Evolutionary conservation across 108 stramenopile species (phyloP).

Genomic region (Mediolabrus comicus): DNA sequence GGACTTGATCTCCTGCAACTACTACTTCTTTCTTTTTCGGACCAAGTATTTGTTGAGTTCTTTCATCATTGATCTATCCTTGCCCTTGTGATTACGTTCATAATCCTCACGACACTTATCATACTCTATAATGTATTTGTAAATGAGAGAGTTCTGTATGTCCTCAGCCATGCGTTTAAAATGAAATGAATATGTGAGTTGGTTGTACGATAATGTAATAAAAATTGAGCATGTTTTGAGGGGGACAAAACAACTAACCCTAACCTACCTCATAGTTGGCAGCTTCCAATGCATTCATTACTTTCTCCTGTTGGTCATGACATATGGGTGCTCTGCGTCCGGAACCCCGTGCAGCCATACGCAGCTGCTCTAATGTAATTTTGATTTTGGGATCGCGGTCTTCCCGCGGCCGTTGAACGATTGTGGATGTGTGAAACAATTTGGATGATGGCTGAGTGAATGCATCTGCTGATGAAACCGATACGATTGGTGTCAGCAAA

Average conservation of each 20-base stretch:
- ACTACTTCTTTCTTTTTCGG: slow-evolving; percentile 30
- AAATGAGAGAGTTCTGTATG: slow-evolving; percentile 56
- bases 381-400: slow-evolving; percentile 48
- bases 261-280: slow-evolving; percentile 52
- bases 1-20: neutral
- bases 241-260: neutral
- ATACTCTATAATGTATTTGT: slow-evolving; percentile 77
- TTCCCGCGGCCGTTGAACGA: slow-evolving; percentile 6
- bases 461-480: neutral
- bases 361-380: slow-evolving; percentile 74
- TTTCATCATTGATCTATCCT: slow-evolving; percentile 24
- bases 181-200: no score
- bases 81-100: slow-evolving; percentile 29
- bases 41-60: slow-evolving; percentile 45
- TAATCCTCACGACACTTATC: slow-evolving; percentile 53
- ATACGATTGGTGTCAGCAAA: neutral
- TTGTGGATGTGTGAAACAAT: slow-evolving; percentile 5
- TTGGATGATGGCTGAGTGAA: neutral
- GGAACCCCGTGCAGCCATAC: slow-evolving; percentile 67
- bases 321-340: slow-evolving; percentile 48
- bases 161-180: neutral
- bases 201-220: no score
- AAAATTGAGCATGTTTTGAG: no score
- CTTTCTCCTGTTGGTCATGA: slow-evolving; percentile 67
- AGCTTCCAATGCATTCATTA: slow-evolving; percentile 73